phyloP scores from a whole-genome alignment of 192 early-diverging fungal genomes.

The Chytriomyces sp. region DNA sequence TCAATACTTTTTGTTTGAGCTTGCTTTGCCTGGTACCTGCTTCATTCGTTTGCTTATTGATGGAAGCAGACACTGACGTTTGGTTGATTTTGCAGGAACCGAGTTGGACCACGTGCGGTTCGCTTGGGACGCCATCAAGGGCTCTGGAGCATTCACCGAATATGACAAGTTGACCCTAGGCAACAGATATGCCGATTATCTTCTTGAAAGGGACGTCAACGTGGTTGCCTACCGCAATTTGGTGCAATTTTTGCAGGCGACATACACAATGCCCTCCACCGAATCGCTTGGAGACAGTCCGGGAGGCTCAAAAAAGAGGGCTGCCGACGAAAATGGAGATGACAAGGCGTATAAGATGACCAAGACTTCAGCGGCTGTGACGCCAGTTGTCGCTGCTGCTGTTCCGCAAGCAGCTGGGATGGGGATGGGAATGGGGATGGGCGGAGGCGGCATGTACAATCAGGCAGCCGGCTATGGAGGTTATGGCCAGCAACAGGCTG shows the following conservation, averaged over 20 bases:
- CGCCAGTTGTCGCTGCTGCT: slow-evolving; percentile 9
- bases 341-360: slow-evolving; percentile 10
- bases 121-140: slow-evolving; percentile 55
- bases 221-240: slow-evolving; percentile 31
- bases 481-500: not conserved
- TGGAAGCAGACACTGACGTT: not conserved
- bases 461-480: not conserved
- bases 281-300: not conserved
- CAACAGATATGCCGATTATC: slow-evolving; percentile 57
- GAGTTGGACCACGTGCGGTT: slow-evolving; percentile 45
- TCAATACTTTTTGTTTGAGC: slow-evolving; percentile 66
- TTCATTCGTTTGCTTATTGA: not conserved
- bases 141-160: slow-evolving; percentile 41
- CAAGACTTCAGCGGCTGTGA: not conserved
- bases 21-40: slow-evolving; percentile 53
- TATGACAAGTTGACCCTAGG: slow-evolving; percentile 61
- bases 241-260: not conserved
- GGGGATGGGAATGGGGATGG: not conserved
- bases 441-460: not conserved
- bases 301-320: not conserved
- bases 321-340: not conserved
- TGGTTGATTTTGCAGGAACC: slow-evolving; percentile 29
- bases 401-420: not conserved
- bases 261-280: slow-evolving; percentile 19
- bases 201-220: slow-evolving; percentile 54